Conservation (phyloP, 179 eudicot genomes). For the Corrigiola litoralis region DNA sequence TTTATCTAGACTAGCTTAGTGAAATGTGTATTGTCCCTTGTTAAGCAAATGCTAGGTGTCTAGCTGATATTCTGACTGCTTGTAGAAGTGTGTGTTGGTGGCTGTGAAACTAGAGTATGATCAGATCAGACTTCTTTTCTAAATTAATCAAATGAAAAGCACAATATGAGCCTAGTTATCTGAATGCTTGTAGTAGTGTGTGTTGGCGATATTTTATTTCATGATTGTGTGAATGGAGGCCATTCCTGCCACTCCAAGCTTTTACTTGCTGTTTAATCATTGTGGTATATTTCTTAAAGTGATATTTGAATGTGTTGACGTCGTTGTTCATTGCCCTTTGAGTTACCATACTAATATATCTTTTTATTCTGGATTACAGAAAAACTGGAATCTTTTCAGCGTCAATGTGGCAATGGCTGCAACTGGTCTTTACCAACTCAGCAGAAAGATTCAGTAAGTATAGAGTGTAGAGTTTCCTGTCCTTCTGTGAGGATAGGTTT, state of each 20-base stretch:
- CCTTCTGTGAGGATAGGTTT: neutral
- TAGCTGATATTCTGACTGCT: neutral
- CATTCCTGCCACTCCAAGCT: neutral
- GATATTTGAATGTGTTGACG: neutral
- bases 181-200: too few species aligned
- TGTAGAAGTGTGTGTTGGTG: neutral
- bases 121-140: neutral
- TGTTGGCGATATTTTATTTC: too few species aligned
- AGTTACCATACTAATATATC: neutral
- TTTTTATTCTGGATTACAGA: slow-evolving; percentile 35
- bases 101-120: neutral
- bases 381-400: slow-evolving; percentile 87
- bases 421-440: slow-evolving; percentile 73
- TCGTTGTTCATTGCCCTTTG: neutral
- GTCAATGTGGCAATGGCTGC: slow-evolving; percentile 82
- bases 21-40: too few species aligned
- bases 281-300: neutral
- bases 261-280: neutral
- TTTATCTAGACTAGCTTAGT: too few species aligned
- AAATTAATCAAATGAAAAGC: neutral
- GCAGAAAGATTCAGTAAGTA: slow-evolving; percentile 62
- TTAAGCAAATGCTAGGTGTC: too few species aligned
- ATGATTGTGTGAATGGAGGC: too few species aligned
- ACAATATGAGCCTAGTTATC: too few species aligned
- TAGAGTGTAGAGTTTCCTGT: neutral